Evolutionary conservation across 441 rosid species (phyloP).

Genomic region (Erysimum cheiri): DNA sequence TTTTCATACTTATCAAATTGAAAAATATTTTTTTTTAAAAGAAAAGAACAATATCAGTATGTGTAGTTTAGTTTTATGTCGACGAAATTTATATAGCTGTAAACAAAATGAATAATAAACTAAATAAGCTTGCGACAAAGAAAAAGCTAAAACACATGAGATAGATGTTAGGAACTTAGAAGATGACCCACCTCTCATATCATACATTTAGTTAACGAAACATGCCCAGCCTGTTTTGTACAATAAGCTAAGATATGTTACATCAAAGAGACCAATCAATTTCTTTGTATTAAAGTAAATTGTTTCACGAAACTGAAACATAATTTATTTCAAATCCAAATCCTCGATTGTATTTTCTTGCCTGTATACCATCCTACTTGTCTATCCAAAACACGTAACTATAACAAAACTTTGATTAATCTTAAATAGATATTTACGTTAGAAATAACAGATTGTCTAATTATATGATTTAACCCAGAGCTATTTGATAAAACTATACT

Average conservation of each 20-base stretch:
- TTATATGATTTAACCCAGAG: not conserved
- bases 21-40: not conserved
- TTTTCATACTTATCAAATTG: not conserved
- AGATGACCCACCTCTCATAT: conserved; percentile 41
- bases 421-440: not conserved
- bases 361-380: conserved; percentile 22
- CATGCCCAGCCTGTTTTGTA: conserved; percentile 49
- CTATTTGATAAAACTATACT: not conserved
- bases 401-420: not conserved
- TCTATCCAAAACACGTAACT: conserved; percentile 24
- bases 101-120: not conserved
- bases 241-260: conserved; percentile 46
- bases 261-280: conserved; percentile 40
- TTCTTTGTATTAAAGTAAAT: conserved; percentile 38
- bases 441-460: conserved; percentile 1
- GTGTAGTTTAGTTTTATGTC: not conserved
- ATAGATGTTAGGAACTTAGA: conserved; percentile 32
- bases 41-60: not conserved
- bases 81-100: not conserved
- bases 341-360: conserved; percentile 22
- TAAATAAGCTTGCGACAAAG: conserved; percentile 16
- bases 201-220: conserved; percentile 41
- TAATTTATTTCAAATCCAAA: conserved; percentile 33
- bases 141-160: conserved; percentile 32
- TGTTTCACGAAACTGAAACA: conserved; percentile 40